These are phyloP conservation scores for Aspergillus candidus DNA, from an alignment of 2,329 filamentous ascomycete genomes.

Conservation along the genomic window DNA sequence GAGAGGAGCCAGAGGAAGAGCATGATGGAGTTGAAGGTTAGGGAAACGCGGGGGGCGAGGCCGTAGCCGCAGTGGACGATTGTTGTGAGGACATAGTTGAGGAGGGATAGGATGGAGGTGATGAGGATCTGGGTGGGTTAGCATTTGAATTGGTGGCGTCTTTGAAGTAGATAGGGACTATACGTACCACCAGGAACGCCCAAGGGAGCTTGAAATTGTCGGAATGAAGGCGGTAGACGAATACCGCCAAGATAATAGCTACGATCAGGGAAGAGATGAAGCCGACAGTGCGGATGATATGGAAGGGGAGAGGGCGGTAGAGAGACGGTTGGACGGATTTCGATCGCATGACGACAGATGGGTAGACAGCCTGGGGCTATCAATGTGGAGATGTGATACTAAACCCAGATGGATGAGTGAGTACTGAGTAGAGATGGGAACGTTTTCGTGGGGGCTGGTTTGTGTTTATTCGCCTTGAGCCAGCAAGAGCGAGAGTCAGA, in stretches of 20 bases:
- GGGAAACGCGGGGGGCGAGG: conserved; percentile 48
- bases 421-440: background rate
- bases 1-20: conserved; percentile 48
- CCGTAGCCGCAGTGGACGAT: conserved; percentile 47
- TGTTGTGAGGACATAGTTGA: conserved; percentile 45
- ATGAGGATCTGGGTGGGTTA: conserved; percentile 42
- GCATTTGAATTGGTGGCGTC: conserved; percentile 1
- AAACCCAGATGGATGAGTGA: background rate
- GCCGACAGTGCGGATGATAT: conserved; percentile 31
- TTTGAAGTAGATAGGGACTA: background rate
- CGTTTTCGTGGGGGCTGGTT: background rate
- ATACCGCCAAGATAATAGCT: conserved; percentile 49
- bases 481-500: conserved; percentile 4
- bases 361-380: no score
- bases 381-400: background rate
- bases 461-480: background rate
- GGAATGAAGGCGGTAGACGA: conserved; percentile 49
- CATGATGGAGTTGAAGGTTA: conserved; percentile 45
- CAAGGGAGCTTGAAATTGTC: conserved; percentile 51
- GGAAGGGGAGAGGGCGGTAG: conserved; percentile 37
- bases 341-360: conserved; percentile 22
- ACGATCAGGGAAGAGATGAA: conserved; percentile 52
- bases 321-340: conserved; percentile 33
- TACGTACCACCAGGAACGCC: conserved; percentile 53
- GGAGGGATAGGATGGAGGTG: conserved; percentile 47